Percentiles rank a stretch among this genome's conserved stretches.
Conservation (phyloP, 176 grass and related monocot genomes). For the Metroxylon sagu region DNA sequence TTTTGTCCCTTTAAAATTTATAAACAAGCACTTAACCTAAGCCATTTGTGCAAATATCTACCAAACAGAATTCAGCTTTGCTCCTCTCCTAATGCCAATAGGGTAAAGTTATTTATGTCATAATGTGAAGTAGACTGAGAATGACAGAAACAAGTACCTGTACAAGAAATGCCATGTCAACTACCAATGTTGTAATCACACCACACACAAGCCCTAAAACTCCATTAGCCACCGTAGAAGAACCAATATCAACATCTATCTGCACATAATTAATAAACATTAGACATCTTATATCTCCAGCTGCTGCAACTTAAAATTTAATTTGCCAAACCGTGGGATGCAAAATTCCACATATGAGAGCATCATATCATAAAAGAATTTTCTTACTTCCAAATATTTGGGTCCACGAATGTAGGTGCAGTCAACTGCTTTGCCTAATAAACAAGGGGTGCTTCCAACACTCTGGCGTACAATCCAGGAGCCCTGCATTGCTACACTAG, state of each 20-base stretch:
- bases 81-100: too few species aligned
- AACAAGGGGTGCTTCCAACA: constrained; percentile 93
- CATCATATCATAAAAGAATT: neutral
- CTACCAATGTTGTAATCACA: constrained; percentile 84
- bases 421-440: constrained; percentile 93
- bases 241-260: constrained; percentile 98
- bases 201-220: constrained; percentile 84
- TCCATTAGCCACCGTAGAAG: constrained; percentile 95
- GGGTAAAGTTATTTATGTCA: neutral
- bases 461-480: constrained; percentile 98
- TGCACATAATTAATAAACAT: constrained; percentile 30
- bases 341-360: too few species aligned
- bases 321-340: too few species aligned
- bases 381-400: constrained; percentile 79
- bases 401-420: constrained; percentile 81
- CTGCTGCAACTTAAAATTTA: neutral
- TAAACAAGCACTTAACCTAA: too few species aligned
- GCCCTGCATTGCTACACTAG: constrained; percentile 29
- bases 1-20: too few species aligned
- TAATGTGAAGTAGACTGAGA: neutral
- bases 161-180: constrained; percentile 97
- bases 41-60: too few species aligned
- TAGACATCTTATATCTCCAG: constrained; percentile 10
- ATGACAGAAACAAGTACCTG: constrained; percentile 42
- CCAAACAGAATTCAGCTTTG: neutral